These are phyloP conservation scores for Coprinellus aureogranulatus DNA, from an alignment of 768 basidiomycete species.

Conservation along the genomic window DNA sequence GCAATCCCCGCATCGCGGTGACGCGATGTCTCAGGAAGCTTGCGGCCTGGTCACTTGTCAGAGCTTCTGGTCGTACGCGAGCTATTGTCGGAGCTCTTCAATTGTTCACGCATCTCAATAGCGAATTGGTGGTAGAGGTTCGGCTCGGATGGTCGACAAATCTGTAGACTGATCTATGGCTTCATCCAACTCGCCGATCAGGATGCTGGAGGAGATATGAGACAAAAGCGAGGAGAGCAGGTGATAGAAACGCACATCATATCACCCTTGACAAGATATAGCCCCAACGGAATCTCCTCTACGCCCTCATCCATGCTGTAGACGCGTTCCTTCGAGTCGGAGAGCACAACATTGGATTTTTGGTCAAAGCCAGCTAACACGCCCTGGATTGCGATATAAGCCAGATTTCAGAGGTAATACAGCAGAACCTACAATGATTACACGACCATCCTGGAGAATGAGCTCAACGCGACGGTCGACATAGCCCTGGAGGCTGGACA, in stretches of 20 bases:
- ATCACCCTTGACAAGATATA: constrained; percentile 98
- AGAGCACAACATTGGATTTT: constrained; percentile 93
- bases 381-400: constrained; percentile 51
- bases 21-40: neutral
- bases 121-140: constrained; percentile 80
- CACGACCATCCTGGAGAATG: constrained; percentile 93
- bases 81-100: neutral
- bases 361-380: constrained; percentile 90
- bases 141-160: constrained; percentile 77
- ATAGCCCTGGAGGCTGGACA: constrained; percentile 91
- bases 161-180: constrained; percentile 73
- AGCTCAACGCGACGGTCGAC: constrained; percentile 91
- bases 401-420: neutral
- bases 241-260: constrained; percentile 73
- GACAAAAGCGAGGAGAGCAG: neutral
- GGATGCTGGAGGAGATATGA: constrained; percentile 39
- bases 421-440: constrained; percentile 74
- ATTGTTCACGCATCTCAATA: constrained; percentile 42
- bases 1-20: neutral
- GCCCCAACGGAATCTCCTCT: constrained; percentile 89
- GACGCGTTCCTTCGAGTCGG: constrained; percentile 90
- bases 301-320: constrained; percentile 90
- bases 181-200: constrained; percentile 86
- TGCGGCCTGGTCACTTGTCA: neutral
- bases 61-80: neutral